These are phyloP conservation scores for Rosa persica DNA, from an alignment of 306 rosid species.

Conservation along the genomic window DNA sequence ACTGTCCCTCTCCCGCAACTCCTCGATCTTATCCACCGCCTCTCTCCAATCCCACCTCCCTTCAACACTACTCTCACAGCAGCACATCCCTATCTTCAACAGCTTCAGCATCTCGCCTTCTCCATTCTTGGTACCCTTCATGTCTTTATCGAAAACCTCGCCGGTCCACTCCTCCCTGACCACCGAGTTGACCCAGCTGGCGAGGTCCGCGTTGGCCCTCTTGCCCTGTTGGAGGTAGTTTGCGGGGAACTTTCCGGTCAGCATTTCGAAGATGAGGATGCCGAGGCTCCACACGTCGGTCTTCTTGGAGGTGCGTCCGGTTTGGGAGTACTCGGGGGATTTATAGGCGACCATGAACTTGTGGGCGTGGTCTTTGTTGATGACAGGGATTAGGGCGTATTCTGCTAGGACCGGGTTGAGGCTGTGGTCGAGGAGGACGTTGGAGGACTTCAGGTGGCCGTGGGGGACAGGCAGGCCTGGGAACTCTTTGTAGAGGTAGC, in stretches of 20 bases:
- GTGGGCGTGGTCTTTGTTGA: constrained; percentile 53
- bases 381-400: constrained; percentile 46
- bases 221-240: constrained; percentile 52
- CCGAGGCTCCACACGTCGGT: constrained; percentile 77
- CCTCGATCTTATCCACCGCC: constrained; percentile 56
- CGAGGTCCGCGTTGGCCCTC: constrained; percentile 47
- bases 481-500: constrained; percentile 56
- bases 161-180: constrained; percentile 76
- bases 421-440: constrained; percentile 50
- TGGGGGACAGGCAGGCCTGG: constrained; percentile 44
- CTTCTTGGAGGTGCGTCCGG: constrained; percentile 33
- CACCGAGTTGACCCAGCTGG: constrained; percentile 62
- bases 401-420: constrained; percentile 55
- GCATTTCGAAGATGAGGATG: constrained; percentile 58
- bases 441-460: constrained; percentile 90
- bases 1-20: constrained; percentile 51
- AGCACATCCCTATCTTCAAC: constrained; percentile 66
- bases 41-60: constrained; percentile 58
- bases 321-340: constrained; percentile 52
- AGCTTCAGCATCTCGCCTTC: constrained; percentile 69
- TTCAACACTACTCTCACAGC: constrained; percentile 55
- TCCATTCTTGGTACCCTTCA: constrained; percentile 34
- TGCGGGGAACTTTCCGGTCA: constrained; percentile 71
- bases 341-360: constrained; percentile 60
- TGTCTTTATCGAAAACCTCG: constrained; percentile 61